Evolutionary conservation across 176 grass and related monocot species (phyloP).

Genomic region (Aegilops longissima): DNA sequence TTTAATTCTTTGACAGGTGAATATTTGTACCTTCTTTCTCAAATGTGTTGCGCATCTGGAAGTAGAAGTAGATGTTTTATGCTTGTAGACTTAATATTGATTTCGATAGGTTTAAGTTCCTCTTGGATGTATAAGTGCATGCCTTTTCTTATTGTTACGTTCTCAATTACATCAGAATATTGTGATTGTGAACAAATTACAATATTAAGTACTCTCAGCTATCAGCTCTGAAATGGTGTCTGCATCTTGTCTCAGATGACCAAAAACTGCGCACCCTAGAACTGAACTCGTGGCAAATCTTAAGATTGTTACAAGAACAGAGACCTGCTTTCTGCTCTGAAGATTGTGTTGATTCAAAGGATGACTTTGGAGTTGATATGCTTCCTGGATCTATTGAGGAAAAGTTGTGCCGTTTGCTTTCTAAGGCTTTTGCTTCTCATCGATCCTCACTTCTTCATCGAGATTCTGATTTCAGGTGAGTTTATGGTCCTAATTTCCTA

Average conservation of each 20-base stretch:
- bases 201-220: conserved; percentile 2
- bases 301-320: conserved; percentile 79
- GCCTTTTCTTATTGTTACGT: neutral
- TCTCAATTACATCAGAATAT: neutral
- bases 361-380: conserved; percentile 12
- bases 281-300: conserved; percentile 88
- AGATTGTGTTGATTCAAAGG: conserved; percentile 42
- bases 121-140: neutral
- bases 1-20: conserved; percentile 85
- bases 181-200: neutral
- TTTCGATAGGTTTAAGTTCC: neutral
- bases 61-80: neutral
- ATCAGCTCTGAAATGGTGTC: neutral
- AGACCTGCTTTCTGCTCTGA: conserved; percentile 61
- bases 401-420: conserved; percentile 65
- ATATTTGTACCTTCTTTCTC: conserved; percentile 19
- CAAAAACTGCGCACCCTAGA: conserved; percentile 71
- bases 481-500: neutral
- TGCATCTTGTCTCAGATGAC: conserved; percentile 54
- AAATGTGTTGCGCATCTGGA: neutral
- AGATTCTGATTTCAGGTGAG: conserved; percentile 53
- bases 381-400: conserved; percentile 34
- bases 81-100: neutral
- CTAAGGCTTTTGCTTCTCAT: conserved; percentile 60
- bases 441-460: conserved; percentile 38